Base-by-base conservation (phyloP, 164 flowering plant species). In the Warburgia ugandensis region DNA sequence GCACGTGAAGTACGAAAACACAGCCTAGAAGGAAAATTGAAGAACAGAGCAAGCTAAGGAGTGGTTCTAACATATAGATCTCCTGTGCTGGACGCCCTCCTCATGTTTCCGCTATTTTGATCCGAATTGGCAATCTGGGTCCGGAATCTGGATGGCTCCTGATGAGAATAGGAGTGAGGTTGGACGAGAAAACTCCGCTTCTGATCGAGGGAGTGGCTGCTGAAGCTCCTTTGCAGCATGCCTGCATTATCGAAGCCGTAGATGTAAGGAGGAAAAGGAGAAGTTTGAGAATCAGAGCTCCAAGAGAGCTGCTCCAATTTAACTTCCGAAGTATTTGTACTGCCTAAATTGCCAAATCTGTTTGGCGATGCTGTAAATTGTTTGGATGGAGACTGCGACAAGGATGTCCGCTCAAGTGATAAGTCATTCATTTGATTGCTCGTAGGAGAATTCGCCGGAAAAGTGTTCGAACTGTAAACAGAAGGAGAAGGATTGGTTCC, bases 61-160 rank as follows among this genome's bases (percentile, higher is more conserved):
- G 12, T 3, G 11, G 16, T 43, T 41, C 55, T 52, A 6, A 87
- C 97, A 46, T 77, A 83, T 50, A 89, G 69, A 58, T 89, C 97
- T 37, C 95, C 95, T 2, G 97, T 73, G 74, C 95, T 85, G 64
- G 67, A 83, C 29, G 66, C 89, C 69, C 80, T 71, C 55, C 97
- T 79, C 72, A 85, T 67, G 39, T 75, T 63, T 16, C 74, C 69
- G 2, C 45, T 45, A 62, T 36, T 58, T 52, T 77, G 75, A 6
- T 78, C 73, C 1, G 78, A 72, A 41, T 65, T 56, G 44, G 65
- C 21, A 29, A 61, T 36, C 23, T 70, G 83, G 29, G 35, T 43
- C 21, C 65, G 65, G 30, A 68, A 58, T 61, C 31, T 59, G 0
- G 70, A 66, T 0, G 56, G 33, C 20, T 81, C 76, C 38, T 65